Base-by-base conservation (phyloP, 1,139 yeast genomes). In the Sugiyamaella sp. region DNA sequence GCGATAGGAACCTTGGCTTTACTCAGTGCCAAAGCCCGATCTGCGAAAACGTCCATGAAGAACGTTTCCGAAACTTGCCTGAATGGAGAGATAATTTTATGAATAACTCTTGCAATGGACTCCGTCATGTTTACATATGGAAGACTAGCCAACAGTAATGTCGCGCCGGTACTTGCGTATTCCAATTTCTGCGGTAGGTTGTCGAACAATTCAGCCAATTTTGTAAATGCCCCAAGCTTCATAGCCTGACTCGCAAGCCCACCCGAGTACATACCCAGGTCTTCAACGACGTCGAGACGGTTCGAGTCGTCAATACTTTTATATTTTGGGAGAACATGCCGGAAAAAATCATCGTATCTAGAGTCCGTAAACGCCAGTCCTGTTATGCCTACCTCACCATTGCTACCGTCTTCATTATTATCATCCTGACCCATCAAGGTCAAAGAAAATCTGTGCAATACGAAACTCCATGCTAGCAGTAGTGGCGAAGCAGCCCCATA, bases 1-100 rank as follows among this genome's bases (percentile, higher is more conserved):
- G 82, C 74, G n/a, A 82, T 74, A 0, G 97, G 97, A 59, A 88
- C 80, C 63, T 89, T 89, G 0, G 95, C 85, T 57, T 85, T 76
- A 0, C 89, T 71, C 27, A 89, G 66, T 16, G 80, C 74, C 27
- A 89, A 65, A n/a, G 83, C 74, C 54, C 79, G 78, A 44, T 79
- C 78, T 2, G 85, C 80, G 17, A 80, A 74, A 22, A 78, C 77
- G 57, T 80, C 78, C 0, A 76, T 73, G 63, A 88, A 84, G 62
- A 88, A 84, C 45, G 73, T 74, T 58, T 79, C 82, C 14, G 85
- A 74, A 8, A 85, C 74, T 43, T 75, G 75, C 3, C 93, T 89
- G 37, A 84, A 80, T 21, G 76, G 73, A 25, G 71, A 69, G 45
- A 88, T 66, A 0, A 87, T 80, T 1, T 70, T 66, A 14, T 77